phyloP scores from a whole-genome alignment of 768 basidiomycete genomes.

The Hypsizygus marmoreus region DNA sequence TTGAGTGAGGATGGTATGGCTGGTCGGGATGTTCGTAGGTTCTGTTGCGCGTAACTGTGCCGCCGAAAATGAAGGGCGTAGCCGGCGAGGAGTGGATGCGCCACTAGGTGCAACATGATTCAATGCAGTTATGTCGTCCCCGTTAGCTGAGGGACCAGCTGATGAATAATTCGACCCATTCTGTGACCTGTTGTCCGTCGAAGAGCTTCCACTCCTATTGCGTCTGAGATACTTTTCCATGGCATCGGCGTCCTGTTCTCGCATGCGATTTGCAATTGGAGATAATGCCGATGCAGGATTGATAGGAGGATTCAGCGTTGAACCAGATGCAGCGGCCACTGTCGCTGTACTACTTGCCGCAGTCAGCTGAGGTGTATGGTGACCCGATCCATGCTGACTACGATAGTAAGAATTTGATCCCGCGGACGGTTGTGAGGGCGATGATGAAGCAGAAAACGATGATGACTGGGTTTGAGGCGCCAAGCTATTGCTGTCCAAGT shows the following conservation, averaged over 20 bases:
- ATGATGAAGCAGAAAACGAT: conserved; percentile 63
- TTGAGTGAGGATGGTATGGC: conserved; percentile 31
- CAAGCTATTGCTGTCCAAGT: conserved; percentile 48
- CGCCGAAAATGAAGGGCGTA: conserved; percentile 78
- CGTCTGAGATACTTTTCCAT: conserved; percentile 84
- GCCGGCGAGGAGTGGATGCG: conserved; percentile 57
- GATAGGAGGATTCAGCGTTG: conserved; percentile 33
- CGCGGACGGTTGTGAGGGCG: conserved; percentile 56
- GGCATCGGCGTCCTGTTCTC: conserved; percentile 83
- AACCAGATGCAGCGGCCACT: conserved; percentile 32
- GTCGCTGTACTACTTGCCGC: conserved; percentile 32
- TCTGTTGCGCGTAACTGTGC: conserved; percentile 66
- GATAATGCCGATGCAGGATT: conserved; percentile 57
- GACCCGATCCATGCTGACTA: conserved; percentile 25
- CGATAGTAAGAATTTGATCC: conserved; percentile 47
- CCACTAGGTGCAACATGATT: conserved; percentile 49
- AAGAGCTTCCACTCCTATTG: conserved; percentile 81
- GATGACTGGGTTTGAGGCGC: conserved; percentile 49
- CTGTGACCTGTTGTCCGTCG: conserved; percentile 70
- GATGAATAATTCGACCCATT: conserved; percentile 53
- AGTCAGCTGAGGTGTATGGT: conserved; percentile 30
- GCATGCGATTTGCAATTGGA: conserved; percentile 78
- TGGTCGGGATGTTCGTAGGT: conserved; percentile 32
- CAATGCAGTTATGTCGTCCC: conserved; percentile 54
- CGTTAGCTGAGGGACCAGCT: conserved; percentile 52